Evolutionary conservation across 108 stramenopile genomes (phyloP).

Genomic region (Pseudonitzschia multiseries): DNA sequence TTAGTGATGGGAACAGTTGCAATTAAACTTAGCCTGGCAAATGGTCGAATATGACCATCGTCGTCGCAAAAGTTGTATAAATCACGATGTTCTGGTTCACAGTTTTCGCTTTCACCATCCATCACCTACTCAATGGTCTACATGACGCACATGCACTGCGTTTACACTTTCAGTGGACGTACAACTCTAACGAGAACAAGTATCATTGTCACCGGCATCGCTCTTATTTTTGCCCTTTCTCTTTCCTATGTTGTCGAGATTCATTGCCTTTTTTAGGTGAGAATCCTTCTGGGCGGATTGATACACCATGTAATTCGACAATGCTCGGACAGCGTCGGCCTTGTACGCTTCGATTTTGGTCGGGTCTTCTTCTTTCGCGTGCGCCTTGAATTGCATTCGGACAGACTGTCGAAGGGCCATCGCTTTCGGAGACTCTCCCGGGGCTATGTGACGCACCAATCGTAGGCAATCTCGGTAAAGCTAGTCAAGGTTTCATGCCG

Average conservation of each 20-base stretch:
- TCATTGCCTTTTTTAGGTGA: slow-evolving; percentile 51
- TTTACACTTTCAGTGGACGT: no score
- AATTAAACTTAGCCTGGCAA: neutral
- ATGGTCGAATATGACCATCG: neutral
- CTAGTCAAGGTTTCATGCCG: slow-evolving; percentile 27
- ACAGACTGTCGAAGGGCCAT: slow-evolving; percentile 68
- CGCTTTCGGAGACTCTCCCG: slow-evolving; percentile 74
- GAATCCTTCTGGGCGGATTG: slow-evolving; percentile 75
- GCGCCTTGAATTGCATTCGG: slow-evolving; percentile 62
- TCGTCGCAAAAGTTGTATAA: neutral
- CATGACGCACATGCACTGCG: no score
- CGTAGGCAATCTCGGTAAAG: slow-evolving; percentile 84
- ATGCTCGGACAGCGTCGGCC: slow-evolving; percentile 76
- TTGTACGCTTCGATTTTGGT: slow-evolving; percentile 61
- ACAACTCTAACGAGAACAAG: no score
- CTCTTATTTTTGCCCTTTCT: neutral
- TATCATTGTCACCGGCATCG: neutral
- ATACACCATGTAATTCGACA: slow-evolving; percentile 86
- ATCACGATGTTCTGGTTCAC: neutral
- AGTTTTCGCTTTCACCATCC: neutral
- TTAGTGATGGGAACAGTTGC: no score
- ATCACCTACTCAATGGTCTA: no score
- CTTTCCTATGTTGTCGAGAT: neutral
- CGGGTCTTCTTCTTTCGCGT: slow-evolving; percentile 41
- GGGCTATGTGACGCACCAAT: slow-evolving; percentile 74